Evolutionary conservation across 768 basidiomycete species (phyloP).

Genomic region (Mycena kentingensis): DNA sequence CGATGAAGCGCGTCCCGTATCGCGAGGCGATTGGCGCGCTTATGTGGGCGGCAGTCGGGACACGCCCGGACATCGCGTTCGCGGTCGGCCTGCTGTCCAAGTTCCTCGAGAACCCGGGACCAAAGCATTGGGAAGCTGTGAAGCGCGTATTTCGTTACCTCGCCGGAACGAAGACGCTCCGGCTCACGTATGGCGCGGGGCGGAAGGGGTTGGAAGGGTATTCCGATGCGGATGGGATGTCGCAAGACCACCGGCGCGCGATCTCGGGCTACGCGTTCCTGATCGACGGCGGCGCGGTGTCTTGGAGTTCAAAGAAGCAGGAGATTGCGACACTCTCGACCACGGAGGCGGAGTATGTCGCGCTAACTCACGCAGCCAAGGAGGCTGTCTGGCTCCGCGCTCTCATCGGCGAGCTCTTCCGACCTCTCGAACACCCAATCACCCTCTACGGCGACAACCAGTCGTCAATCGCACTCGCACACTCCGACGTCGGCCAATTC

Average conservation of each 20-base stretch:
- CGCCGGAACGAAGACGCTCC: constrained; percentile 14
- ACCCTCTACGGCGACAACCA: constrained; percentile 23
- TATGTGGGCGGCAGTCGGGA: constrained; percentile 29
- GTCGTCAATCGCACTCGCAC: constrained; percentile 17
- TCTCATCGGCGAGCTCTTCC: constrained; percentile 21
- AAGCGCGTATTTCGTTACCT: constrained; percentile 41
- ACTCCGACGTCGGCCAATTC: constrained; percentile 24
- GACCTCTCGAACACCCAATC: constrained; percentile 9
- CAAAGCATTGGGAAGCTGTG: constrained; percentile 36
- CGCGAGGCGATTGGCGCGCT: constrained; percentile 27
- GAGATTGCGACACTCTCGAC: constrained; percentile 35
- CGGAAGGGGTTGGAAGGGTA: constrained; percentile 16
- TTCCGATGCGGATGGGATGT: constrained; percentile 17
- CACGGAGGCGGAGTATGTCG: constrained; percentile 39
- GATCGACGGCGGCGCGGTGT: constrained; percentile 31
- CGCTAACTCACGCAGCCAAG: constrained; percentile 23
- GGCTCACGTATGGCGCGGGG: constrained; percentile 17
- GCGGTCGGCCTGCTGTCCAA: constrained; percentile 29
- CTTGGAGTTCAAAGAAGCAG: constrained; percentile 38
- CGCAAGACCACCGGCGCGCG: constrained; percentile 12
- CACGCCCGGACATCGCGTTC: constrained; percentile 24
- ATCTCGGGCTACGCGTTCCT: constrained; percentile 36
- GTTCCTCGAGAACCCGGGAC: constrained; percentile 30
- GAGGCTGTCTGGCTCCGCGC: constrained; percentile 29
- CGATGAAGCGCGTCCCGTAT: constrained; percentile 29